Conservation (phyloP, 2,329 filamentous ascomycete genomes). For the Aspergillus sp. region DNA sequence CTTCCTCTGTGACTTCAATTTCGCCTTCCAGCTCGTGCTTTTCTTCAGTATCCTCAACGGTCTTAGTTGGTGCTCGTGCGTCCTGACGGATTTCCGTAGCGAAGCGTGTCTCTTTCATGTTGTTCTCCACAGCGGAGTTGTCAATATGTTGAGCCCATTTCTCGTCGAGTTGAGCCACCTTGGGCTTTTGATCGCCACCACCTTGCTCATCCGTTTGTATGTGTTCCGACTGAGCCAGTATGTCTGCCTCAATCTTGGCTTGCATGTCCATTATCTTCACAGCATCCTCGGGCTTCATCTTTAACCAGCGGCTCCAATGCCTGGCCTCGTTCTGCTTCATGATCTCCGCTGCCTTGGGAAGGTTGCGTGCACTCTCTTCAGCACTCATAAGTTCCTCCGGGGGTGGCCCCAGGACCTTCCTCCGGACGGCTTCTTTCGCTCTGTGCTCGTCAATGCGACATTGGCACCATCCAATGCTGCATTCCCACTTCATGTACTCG, state of each 20-base stretch:
- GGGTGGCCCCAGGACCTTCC: background rate
- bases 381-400: constrained; percentile 18
- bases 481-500: constrained; percentile 50
- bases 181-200: no score
- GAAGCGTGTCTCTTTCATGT: background rate
- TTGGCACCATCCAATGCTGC: constrained; percentile 48
- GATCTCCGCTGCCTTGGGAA: background rate
- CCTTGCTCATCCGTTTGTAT: no score
- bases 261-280: no score
- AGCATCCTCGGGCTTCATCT: constrained; percentile 13
- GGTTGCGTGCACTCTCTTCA: constrained; percentile 13
- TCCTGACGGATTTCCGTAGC: background rate
- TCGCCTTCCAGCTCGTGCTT: background rate
- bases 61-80: background rate
- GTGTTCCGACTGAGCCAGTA: background rate
- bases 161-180: no score
- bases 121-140: background rate
- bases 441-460: constrained; percentile 46
- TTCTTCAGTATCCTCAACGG: background rate
- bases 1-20: background rate
- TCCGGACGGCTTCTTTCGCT: constrained; percentile 33
- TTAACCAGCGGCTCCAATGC: background rate
- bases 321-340: background rate
- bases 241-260: background rate
- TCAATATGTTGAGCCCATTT: no score